Evolutionary conservation across 2,329 filamentous ascomycete genomes (phyloP), one percentile per base, ranked within the genome.

Genomic region (Ascochyta koolunga): DNA sequence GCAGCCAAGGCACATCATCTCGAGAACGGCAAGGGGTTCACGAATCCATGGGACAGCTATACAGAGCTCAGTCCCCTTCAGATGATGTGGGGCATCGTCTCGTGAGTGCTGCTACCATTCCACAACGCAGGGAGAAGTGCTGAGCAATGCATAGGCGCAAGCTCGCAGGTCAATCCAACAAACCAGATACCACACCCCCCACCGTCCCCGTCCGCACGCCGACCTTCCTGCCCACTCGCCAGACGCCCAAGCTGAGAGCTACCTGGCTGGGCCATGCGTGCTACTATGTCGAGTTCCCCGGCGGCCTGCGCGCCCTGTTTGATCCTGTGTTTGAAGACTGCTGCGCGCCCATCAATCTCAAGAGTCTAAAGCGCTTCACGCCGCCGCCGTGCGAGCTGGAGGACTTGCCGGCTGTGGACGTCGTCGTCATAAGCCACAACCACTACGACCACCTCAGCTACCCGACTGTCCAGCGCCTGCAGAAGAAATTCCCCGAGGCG

Each of bases 241-340:
- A 81, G 4, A 84, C 82, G 2, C 60, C 76, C 16, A 80, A 83
- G 35, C 82, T 98, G 21, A 86, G 92, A 48, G 90, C 93, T 29
- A 98, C 93, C 35, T 97, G 93, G 93, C 86, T 98, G 2, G 93
- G 93, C 31, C 93, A 98, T 74, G 93, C 93, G 3, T 96, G 92
- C 78, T 96, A 92, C 78, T 93, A 91, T 68, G 86, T 96, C 64
- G 93, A 97, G 74, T 97, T 93, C 67, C 91, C 92, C 1, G 83
- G 84, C 13, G 93, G 93, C 0, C 80, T 98, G 47, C 87, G 93
- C 49, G 91, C 96, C 3, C 84, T 98, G 3, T 97, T 96, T 72
- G 93, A 97, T 69, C 93, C 93, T 1, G 93, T 97, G 29, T 96
- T 97, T 62, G 91, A 93, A 71, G 86, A 91, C 59, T 86, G 91